These are phyloP conservation scores for Peronospora farinosa DNA, from an alignment of 352 stramenopile genomes.

Conservation along the genomic window DNA sequence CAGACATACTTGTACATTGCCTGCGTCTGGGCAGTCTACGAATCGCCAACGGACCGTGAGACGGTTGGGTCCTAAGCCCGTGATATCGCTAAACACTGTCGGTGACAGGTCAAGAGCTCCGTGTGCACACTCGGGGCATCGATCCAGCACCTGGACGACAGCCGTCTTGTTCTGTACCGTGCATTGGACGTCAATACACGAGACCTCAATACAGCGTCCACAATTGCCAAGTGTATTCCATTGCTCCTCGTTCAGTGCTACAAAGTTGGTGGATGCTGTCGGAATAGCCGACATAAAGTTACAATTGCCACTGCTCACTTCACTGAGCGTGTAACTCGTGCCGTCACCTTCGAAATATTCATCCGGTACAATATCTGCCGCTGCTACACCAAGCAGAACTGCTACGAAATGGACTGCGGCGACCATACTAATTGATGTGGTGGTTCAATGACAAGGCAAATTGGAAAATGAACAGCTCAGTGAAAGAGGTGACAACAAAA, in stretches of 20 bases:
- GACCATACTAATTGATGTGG: conserved; percentile 13
- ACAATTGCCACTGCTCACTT: conserved; percentile 40
- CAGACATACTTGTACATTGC: conserved; percentile 61
- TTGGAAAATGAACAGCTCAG: conserved; percentile 21
- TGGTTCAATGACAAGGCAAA: conserved; percentile 8
- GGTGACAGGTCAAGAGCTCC: conserved; percentile 69
- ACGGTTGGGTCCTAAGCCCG: conserved; percentile 47
- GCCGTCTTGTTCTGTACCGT: conserved; percentile 33
- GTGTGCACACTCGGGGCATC: conserved; percentile 59
- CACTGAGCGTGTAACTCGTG: conserved; percentile 36
- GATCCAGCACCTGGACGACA: conserved; percentile 65
- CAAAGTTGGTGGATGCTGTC: conserved; percentile 52
- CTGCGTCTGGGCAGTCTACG: conserved; percentile 49
- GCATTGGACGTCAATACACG: conserved; percentile 51
- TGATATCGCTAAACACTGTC: conserved; percentile 62
- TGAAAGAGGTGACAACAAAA: conserved; percentile 4
- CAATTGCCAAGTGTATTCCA: conserved; percentile 48
- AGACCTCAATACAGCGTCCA: conserved; percentile 54
- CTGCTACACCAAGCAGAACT: conserved; percentile 5
- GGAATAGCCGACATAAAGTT: conserved; percentile 49
- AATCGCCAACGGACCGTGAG: conserved; percentile 59
- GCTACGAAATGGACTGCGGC: conserved; percentile 9
- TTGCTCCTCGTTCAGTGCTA: conserved; percentile 59
- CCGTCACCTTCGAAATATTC: conserved; percentile 39
- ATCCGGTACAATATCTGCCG: conserved; percentile 11